Evolutionary conservation across 768 basidiomycete species (phyloP).

Genomic region (Lentinula detonsa): DNA sequence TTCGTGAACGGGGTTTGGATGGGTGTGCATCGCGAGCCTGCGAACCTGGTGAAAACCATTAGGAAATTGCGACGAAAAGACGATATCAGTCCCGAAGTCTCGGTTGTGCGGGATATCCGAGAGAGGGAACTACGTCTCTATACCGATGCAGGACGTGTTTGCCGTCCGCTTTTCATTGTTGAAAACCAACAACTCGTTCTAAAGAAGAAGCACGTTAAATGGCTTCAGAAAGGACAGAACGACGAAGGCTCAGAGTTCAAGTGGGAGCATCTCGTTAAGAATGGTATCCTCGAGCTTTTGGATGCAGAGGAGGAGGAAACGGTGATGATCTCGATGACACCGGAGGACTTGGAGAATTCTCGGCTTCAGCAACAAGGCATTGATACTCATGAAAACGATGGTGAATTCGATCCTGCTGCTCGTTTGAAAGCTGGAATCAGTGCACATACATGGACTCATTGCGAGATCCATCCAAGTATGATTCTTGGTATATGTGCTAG

Average conservation of each 20-base stretch:
- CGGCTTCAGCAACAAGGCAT: constrained; percentile 57
- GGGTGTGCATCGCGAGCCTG: constrained; percentile 95
- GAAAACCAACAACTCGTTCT: constrained; percentile 82
- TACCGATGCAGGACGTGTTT: constrained; percentile 95
- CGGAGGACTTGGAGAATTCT: constrained; percentile 89
- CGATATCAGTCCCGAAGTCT: constrained; percentile 94
- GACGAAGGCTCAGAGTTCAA: constrained; percentile 64
- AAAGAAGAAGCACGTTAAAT: constrained; percentile 79
- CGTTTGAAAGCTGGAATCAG: constrained; percentile 81
- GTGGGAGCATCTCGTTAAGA: constrained; percentile 82
- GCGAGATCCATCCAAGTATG: constrained; percentile 99
- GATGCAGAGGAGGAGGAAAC: constrained; percentile 99
- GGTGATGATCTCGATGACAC: constrained; percentile 99
- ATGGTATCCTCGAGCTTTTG: constrained; percentile 87
- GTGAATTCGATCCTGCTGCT: constrained; percentile 80
- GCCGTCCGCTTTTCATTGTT: constrained; percentile 95
- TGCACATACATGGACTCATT: constrained; percentile 95
- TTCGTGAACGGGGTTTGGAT: constrained; percentile 99
- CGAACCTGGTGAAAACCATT: constrained; percentile 87
- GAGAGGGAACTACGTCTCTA: constrained; percentile 92
- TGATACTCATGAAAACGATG: constrained; percentile 54
- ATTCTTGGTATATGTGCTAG: constrained; percentile 97
- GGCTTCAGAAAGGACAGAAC: constrained; percentile 52
- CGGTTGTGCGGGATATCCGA: constrained; percentile 95
- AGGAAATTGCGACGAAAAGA: constrained; percentile 90